These are phyloP conservation scores for Aspergillus proliferans DNA, from an alignment of 2,329 filamentous ascomycete genomes.

Conservation along the genomic window DNA sequence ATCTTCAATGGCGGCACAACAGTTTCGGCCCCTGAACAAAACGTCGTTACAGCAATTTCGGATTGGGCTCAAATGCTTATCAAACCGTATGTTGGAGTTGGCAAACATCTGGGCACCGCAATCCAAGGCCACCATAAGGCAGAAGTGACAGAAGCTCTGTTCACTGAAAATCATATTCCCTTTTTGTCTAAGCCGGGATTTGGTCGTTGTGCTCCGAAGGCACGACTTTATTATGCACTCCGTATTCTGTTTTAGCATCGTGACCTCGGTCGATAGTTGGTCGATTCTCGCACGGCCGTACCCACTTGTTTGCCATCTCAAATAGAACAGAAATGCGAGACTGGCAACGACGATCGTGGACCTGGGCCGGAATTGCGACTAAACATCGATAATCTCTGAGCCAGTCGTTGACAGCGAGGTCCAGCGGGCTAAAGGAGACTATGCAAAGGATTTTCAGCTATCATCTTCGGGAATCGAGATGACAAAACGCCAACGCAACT, in stretches of 20 bases:
- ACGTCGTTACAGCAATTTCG: no score
- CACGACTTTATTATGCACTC: background rate
- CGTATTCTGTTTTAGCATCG: background rate
- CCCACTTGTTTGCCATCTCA: background rate
- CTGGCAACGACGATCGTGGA: background rate
- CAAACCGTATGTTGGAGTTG: no score
- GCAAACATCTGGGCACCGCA: no score
- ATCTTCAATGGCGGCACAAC: no score
- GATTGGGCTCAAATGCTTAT: no score
- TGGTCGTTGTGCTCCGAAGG: background rate
- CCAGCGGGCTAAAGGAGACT: background rate
- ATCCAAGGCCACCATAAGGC: no score
- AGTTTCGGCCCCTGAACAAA: no score
- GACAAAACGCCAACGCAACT: background rate
- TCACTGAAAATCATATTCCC: background rate
- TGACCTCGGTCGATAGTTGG: background rate
- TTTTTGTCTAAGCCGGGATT: background rate
- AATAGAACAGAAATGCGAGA: background rate
- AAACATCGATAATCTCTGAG: background rate
- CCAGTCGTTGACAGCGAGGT: no score
- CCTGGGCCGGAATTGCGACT: background rate
- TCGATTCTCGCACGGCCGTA: background rate
- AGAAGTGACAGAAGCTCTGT: no score
- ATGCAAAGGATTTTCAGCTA: background rate
- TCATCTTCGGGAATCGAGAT: background rate